Base-by-base conservation (phyloP, 352 stramenopile species). In the Phytophthora aleatoria region DNA sequence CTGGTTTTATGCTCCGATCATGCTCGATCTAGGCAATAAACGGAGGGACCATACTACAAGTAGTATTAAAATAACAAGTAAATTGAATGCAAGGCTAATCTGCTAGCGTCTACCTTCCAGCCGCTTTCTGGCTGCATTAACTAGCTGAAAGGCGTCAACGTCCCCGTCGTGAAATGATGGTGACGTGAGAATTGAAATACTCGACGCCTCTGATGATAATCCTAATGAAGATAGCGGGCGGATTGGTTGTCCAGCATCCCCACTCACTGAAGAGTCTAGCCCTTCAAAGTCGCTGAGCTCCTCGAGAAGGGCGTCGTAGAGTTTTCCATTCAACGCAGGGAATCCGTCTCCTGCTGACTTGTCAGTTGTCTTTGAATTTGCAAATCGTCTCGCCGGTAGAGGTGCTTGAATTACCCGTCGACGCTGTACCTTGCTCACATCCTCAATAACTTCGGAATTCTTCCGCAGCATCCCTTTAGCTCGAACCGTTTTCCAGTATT, bases 401-500 rank as follows among this genome's bases (percentile, higher is more conserved):
- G 75, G 73, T 0, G 71, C 71, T n/a, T 66, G 65, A 26, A 76
- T 60, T 5, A 84, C 66, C 33, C 77, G 51, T 0, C 77, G 61
- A n/a, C 66, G 66, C 28, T 60, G 45, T 11, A 60, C 45, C 10
- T 88, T 88, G 8, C 20, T 41, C 7, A 35, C 3, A 8, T 87
- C 79, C 30, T 76, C 71, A 15, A 7, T 48, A n/a, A 57, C 54
- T 6, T 87, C 77, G 3, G 60, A 73, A 28, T 69, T 73, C 20
- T 83, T 79, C 48, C 80, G 69, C 12, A 87, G 45, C 12, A 82
- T 78, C 28, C 61, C 68, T 68, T 79, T 85, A 9, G 71, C 66
- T 36, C 74, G 74, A 24, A 83, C 69, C 38, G 61, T 56, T 52
- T 65, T 67, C 76, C 77, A 84, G 28, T 76, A 83, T 49, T 73